Base-by-base conservation (phyloP, 352 stramenopile species). In the Phytophthora macrochlamydospora region DNA sequence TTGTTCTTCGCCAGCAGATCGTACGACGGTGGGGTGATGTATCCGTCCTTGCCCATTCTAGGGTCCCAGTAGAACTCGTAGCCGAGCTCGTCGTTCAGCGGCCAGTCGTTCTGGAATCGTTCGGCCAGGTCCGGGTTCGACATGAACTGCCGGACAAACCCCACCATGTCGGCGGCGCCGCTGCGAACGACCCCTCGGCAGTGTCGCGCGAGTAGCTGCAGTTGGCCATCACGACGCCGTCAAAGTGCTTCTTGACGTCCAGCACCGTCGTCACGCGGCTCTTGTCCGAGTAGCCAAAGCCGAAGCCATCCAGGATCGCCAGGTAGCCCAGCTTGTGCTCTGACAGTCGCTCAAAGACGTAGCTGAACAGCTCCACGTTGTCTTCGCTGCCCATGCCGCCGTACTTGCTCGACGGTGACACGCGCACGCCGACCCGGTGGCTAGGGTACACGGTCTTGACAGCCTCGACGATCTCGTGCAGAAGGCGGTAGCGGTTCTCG, bases 401-500 rank as follows among this genome's bases (percentile, higher is more conserved):
- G 31, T 70, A 83, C 37, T 56, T 60, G 18, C 69, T 68, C 7
- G 64, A 73, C 11, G 72, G 72, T 3, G 71, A 65, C 32, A 76
- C 49, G n/a, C 69, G 66, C 18, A 81, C 62, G 38, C 65, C 70
- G 14, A 80, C 72, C 35, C 54, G 68, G 48, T 80, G 51, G n/a
- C 35, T 48, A 2, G 64, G 60, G 45, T 63, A 74, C 7, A 71
- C 75, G 7, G 49, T 70, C 42, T 73, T 76, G 48, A 89, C 43
- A 11, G 74, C 74, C 59, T 91, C 69, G 60, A 94, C n/a, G 54
- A 89, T 65, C 65, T 94, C 79, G 14, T 77, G 57, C 38, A 93
- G 68, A 9, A 97, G 70, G 7, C 81, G 75, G 18, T 75, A 75
- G 33, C 89, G 84, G 68, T 94, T 96, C 61, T 96, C 86, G 33